Percentiles rank a stretch among this genome's conserved stretches.
These are phyloP conservation scores for Candida labiduridarum DNA, from an alignment of 1,139 yeast species.

Conservation along the genomic window DNA sequence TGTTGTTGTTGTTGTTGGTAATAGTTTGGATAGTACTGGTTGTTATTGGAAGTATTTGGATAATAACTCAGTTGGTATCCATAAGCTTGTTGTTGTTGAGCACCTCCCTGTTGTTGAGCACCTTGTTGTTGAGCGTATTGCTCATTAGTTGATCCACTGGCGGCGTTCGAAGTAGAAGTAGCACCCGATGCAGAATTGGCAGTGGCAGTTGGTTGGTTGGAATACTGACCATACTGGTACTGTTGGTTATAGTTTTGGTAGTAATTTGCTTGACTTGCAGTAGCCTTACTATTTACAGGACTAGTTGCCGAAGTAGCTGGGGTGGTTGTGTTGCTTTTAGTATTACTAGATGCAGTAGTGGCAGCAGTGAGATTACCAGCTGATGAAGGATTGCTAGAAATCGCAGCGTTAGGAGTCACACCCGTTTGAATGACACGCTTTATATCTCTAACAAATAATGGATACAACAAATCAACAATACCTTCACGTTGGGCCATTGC, in stretches of 20 bases:
- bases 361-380: conserved; percentile 17
- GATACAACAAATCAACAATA: conserved; percentile 82
- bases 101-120: conserved; percentile 12
- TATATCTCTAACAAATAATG: conserved; percentile 85
- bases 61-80: conserved; percentile 22
- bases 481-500: conserved; percentile 91
- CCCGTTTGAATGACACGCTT: conserved; percentile 65
- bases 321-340: conserved; percentile 13
- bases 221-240: conserved; percentile 11
- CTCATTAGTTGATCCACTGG: conserved; percentile 11
- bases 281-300: conserved; percentile 15
- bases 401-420: conserved; percentile 37
- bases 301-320: conserved; percentile 13
- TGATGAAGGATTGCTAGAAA: conserved; percentile 18
- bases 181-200: not conserved
- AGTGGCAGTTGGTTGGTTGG: not conserved
- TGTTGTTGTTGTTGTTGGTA: conserved; percentile 18
- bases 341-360: conserved; percentile 16
- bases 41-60: conserved; percentile 11
- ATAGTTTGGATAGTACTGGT: conserved; percentile 20
- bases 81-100: conserved; percentile 18
- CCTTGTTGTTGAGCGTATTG: conserved; percentile 18
- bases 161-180: conserved; percentile 8
- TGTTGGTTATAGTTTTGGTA: conserved; percentile 19
- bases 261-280: conserved; percentile 18